phyloP scores from a whole-genome alignment of 495 filamentous ascomycete species.

The Cercophora newfieldiana region DNA sequence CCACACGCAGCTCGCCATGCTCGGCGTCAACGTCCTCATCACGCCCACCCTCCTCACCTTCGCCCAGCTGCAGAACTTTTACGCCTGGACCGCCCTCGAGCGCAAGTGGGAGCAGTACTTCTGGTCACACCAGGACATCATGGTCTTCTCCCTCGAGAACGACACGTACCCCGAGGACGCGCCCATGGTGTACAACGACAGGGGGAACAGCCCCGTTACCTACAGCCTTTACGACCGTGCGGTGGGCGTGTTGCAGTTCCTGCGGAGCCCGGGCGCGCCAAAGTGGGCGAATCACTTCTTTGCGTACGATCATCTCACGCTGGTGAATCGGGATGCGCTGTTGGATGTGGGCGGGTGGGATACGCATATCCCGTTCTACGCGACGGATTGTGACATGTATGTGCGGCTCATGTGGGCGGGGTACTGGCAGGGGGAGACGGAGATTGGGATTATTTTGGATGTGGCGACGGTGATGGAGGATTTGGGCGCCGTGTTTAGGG shows the following conservation, averaged over 20 bases:
- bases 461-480: conserved; percentile 49
- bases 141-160: conserved; percentile 50
- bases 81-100: conserved; percentile 43
- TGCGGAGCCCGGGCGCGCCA: conserved; percentile 24
- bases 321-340: conserved; percentile 55
- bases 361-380: conserved; percentile 59
- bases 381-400: conserved; percentile 51
- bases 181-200: neutral
- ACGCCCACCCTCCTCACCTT: conserved; percentile 63
- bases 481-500: conserved; percentile 46
- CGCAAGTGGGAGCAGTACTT: conserved; percentile 56
- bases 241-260: conserved; percentile 43
- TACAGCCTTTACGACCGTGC: conserved; percentile 52
- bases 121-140: conserved; percentile 62
- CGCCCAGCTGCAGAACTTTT: conserved; percentile 64
- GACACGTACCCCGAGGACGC: conserved; percentile 31
- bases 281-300: conserved; percentile 58
- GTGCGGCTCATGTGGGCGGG: conserved; percentile 54
- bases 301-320: conserved; percentile 57
- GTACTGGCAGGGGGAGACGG: conserved; percentile 47
- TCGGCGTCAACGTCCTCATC: conserved; percentile 56
- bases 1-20: conserved; percentile 50
- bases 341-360: conserved; percentile 61
- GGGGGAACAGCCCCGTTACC: neutral
- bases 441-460: conserved; percentile 52